Base-by-base conservation (phyloP, 164 flowering plant species). In the Vitis labrusca region DNA sequence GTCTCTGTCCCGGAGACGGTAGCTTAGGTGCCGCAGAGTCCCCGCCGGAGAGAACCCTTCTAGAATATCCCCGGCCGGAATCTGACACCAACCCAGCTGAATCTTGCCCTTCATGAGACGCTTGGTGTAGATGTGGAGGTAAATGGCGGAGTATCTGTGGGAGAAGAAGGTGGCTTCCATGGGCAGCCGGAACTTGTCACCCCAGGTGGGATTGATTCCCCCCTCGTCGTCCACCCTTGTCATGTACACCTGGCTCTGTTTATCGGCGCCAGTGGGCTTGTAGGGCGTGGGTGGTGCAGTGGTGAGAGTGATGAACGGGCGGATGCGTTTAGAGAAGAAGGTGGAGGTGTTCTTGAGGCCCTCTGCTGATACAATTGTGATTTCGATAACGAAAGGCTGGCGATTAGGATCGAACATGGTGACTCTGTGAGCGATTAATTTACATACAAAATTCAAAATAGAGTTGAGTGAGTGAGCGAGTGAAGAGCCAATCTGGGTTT, bases 41-140 rank as follows among this genome's bases (percentile, higher is more conserved):
- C 80, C 81, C 16, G 16, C 76, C 50, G 84, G 81, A 3, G 29
- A 32, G 17, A 48, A 56, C 68, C 75, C 76, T 14, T 63, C 76
- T 1, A 73, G 16, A 9, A 84, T 67, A 65, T 84, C 88, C 7
- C 65, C 14, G 9, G 67, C 78, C 50, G 85, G 85, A 65, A 84
- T 74, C 63, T 54, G 76, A 54, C 85, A 82, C 79, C 81, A 84
- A n/a, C 88, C 88, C 58, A 84, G 69, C 55, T 73, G 71, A 11
- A 52, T 44, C 47, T 16, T 57, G 14, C 84, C 80, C 54, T 44
- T 8, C 27, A 82, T 11, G 55, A 75, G 78, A 58, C 79, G 29
- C 37, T 78, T 80, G 17, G 80, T 72, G 78, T 50, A 82, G 54
- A 84, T 58, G 12, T 77, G 79, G 32, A 84, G 77, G 44, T 76